Evolutionary conservation across 1,284 basidiomycete species (phyloP).

Genomic region (Cystobasidium pallidum): DNA sequence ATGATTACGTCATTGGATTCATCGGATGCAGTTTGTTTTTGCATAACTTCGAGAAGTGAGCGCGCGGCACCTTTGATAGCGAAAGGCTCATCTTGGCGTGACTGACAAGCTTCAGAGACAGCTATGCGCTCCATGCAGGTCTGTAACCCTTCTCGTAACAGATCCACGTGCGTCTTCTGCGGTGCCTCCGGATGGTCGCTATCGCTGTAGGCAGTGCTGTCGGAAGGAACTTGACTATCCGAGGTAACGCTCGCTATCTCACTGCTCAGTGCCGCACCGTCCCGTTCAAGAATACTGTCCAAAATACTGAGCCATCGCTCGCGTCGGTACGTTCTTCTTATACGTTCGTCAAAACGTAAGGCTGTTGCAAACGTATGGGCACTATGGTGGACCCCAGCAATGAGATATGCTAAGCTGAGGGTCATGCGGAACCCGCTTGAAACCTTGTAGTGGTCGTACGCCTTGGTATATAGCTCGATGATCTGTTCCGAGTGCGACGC

Average conservation of each 20-base stretch:
- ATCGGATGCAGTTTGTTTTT: background rate
- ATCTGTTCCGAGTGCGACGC: conserved; percentile 80
- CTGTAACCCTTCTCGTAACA: conserved; percentile 1
- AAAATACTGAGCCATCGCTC: conserved; percentile 77
- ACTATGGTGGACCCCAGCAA: conserved; percentile 78
- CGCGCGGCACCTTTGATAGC: background rate
- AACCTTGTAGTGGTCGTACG: conserved; percentile 86
- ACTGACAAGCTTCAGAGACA: background rate
- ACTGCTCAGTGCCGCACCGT: background rate
- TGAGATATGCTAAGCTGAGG: conserved; percentile 79
- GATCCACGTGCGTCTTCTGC: background rate
- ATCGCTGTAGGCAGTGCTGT: background rate
- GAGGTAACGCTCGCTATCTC: background rate
- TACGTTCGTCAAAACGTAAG: conserved; percentile 85
- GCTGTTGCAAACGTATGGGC: conserved; percentile 80
- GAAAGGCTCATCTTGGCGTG: background rate
- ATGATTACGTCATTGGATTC: conserved; percentile 46
- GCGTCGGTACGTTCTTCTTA: conserved; percentile 77
- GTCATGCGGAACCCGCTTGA: conserved; percentile 71
- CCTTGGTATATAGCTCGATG: conserved; percentile 86
- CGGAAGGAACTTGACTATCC: background rate
- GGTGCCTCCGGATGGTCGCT: no score
- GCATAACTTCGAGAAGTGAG: background rate
- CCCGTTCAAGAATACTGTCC: conserved; percentile 63
- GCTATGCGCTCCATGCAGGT: background rate